Percentiles rank a stretch among this genome's conserved stretches.
Conservation (phyloP, 768 basidiomycete genomes). For the Boletus sp. region DNA sequence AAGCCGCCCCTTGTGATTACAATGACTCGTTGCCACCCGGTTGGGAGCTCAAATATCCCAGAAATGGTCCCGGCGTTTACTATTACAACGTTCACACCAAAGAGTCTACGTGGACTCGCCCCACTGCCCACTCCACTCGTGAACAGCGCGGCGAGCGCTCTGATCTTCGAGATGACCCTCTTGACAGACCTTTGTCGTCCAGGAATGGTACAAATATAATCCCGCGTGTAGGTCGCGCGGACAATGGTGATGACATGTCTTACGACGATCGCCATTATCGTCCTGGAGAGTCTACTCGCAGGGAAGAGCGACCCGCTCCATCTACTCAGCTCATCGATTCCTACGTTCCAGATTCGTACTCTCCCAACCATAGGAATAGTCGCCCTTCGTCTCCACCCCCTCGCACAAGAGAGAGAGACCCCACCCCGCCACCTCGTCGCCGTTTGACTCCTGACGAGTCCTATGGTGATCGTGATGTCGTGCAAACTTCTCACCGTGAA, state of each 20-base stretch:
- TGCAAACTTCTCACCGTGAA: conserved; percentile 21
- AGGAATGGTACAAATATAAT: conserved; percentile 23
- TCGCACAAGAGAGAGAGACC: conserved; percentile 26
- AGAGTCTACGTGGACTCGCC: conserved; percentile 58
- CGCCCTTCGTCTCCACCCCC: conserved; percentile 23
- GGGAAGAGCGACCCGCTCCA: conserved; percentile 26
- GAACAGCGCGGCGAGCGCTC: conserved; percentile 25
- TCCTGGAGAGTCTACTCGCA: conserved; percentile 37
- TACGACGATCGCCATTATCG: conserved; percentile 68
- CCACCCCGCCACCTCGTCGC: conserved; percentile 22
- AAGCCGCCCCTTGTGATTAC: conserved; percentile 24
- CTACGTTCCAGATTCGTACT: conserved; percentile 30
- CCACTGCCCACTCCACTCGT: conserved; percentile 35
- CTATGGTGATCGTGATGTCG: conserved; percentile 23
- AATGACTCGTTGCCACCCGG: conserved; percentile 47
- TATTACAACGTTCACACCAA: conserved; percentile 59
- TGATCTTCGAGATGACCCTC: conserved; percentile 26
- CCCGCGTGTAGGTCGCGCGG: conserved; percentile 31
- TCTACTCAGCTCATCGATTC: conserved; percentile 25
- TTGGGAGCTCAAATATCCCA: conserved; percentile 59
- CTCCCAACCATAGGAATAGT: conserved; percentile 23
- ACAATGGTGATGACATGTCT: conserved; percentile 38
- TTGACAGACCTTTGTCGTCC: conserved; percentile 25
- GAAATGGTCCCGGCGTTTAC: conserved; percentile 48
- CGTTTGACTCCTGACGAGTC: conserved; percentile 19